Base-by-base conservation (phyloP, 2,329 filamentous ascomycete genomes). In the Colletotrichum viniferum region DNA sequence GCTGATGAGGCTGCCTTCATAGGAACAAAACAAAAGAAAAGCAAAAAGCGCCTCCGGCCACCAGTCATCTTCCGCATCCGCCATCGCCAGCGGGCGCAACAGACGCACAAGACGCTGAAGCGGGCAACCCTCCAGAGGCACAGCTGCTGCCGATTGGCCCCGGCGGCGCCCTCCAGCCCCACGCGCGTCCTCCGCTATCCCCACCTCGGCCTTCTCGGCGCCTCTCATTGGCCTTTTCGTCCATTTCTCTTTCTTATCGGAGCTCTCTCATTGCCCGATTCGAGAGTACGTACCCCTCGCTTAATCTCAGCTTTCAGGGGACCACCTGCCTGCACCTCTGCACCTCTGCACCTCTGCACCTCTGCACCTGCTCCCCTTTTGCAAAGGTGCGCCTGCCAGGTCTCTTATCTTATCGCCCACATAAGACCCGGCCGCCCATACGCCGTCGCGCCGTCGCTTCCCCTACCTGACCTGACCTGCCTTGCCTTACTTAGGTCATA, bases 11-110 rank as follows among this genome's bases (percentile, higher is more conserved):
- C 62, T 48, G 10, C 38, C 38, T 48, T 21, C 38, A 48, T 6
- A 48, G 38, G 38, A 48, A 48, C 38, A 10, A n/a, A 21, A 48
- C 38, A 48, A 48, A 48, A n/a, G 9, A 48, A 48, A 48, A 48
- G 38, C 36, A 43, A 43, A 62, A n/a, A 21, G 58, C 18, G 55
- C 34, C 21, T n/a, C 30, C 10, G 24, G 38, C 38, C 18, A 24
- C 56, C 67, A 62, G 36, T 62, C 26, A 55, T 32, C 38, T 56
- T 56, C 73, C 69, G 69, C 73, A 73, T 58, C 55, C 43, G 62
- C 69, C 62, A 67, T 38, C 28, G 13, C 30, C 68, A 72, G 69
- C 73, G 73, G 73, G 73, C 73, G 73, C 73, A 75, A 68, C 62
- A 73, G 69, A 73, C 73, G 69, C 69, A 66, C 61, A 62, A 72